These are phyloP conservation scores for Simplicillium aogashimaense DNA, from an alignment of 2,329 filamentous ascomycete genomes.

Conservation along the genomic window DNA sequence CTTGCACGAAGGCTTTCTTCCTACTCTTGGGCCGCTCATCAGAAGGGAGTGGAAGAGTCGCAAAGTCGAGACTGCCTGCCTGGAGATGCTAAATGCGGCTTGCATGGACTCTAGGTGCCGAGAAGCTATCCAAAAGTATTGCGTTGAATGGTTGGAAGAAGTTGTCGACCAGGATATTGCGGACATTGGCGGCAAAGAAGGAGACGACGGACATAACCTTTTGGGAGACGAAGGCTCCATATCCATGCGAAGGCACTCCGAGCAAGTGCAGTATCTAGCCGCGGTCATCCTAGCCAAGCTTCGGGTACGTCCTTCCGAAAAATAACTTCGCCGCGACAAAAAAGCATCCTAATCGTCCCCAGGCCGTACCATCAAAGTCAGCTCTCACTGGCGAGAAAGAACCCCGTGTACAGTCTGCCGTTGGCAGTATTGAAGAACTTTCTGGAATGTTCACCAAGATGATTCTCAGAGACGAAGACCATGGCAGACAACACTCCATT, in stretches of 20 bases:
- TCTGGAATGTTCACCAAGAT: constrained; percentile 56
- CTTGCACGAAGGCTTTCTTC: constrained; percentile 77
- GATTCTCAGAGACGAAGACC: constrained; percentile 48
- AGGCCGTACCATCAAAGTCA: constrained; percentile 43
- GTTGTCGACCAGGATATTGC: constrained; percentile 65
- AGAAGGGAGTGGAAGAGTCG: constrained; percentile 72
- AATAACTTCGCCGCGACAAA: constrained; percentile 23
- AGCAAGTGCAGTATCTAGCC: constrained; percentile 53
- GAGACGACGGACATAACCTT: constrained; percentile 44
- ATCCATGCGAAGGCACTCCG: constrained; percentile 49
- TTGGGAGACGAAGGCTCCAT: constrained; percentile 50
- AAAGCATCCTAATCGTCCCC: constrained; percentile 17
- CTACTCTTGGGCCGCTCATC: constrained; percentile 66
- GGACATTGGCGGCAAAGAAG: constrained; percentile 31
- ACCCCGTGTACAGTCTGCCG: constrained; percentile 38
- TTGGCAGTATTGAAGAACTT: constrained; percentile 56
- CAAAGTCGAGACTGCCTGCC: constrained; percentile 74
- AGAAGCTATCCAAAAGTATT: constrained; percentile 76
- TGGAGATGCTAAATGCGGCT: constrained; percentile 86
- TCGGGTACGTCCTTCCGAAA: constrained; percentile 30
- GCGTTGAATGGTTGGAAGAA: constrained; percentile 77
- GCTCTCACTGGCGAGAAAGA: constrained; percentile 26
- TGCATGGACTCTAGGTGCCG: constrained; percentile 79
- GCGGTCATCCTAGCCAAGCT: constrained; percentile 70
- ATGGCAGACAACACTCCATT: constrained; percentile 59